Percentiles rank a stretch among this genome's conserved stretches.
Conservation (phyloP, 371 early-diverging fungal genomes). For the Mucor mucedo region DNA sequence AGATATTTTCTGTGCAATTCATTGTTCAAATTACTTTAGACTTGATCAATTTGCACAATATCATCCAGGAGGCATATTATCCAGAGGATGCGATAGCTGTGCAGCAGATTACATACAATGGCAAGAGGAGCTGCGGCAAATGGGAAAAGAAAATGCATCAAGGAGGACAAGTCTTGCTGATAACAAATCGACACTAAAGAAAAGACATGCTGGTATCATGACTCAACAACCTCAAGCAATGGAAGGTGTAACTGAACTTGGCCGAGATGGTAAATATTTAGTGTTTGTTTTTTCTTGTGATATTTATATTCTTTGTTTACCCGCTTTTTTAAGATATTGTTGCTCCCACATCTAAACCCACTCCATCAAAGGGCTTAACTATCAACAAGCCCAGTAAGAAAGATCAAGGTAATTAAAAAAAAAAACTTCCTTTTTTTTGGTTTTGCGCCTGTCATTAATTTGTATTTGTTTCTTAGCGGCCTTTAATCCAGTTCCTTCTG, state of each 20-base stretch:
- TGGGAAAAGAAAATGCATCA: constrained; percentile 4
- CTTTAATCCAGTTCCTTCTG: constrained; percentile 34
- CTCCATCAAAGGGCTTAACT: constrained; percentile 26
- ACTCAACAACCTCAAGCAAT: constrained; percentile 55
- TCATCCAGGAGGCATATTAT: constrained; percentile 42
- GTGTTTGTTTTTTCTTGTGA: constrained; percentile 2
- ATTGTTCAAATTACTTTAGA: constrained; percentile 56
- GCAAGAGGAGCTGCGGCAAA: constrained; percentile 32
- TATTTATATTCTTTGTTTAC: not conserved
- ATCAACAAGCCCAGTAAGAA: constrained; percentile 28
- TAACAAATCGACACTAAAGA: constrained; percentile 16
- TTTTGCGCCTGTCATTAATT: not conserved
- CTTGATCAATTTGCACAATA: constrained; percentile 49
- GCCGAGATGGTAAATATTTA: constrained; percentile 50
- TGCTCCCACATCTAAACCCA: constrained; percentile 22
- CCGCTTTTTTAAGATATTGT: constrained; percentile 38
- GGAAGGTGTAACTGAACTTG: constrained; percentile 56
- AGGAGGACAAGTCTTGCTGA: constrained; percentile 6
- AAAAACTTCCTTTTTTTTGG: not conserved
- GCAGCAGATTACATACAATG: constrained; percentile 41
- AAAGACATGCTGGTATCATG: constrained; percentile 48
- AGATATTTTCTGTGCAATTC: constrained; percentile 51
- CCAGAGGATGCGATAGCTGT: constrained; percentile 51
- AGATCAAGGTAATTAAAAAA: constrained; percentile 23
- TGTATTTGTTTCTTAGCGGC: constrained; percentile 6